phyloP scores from a whole-genome alignment of 805 yeast species.

The Lipomyces lipofer region DNA sequence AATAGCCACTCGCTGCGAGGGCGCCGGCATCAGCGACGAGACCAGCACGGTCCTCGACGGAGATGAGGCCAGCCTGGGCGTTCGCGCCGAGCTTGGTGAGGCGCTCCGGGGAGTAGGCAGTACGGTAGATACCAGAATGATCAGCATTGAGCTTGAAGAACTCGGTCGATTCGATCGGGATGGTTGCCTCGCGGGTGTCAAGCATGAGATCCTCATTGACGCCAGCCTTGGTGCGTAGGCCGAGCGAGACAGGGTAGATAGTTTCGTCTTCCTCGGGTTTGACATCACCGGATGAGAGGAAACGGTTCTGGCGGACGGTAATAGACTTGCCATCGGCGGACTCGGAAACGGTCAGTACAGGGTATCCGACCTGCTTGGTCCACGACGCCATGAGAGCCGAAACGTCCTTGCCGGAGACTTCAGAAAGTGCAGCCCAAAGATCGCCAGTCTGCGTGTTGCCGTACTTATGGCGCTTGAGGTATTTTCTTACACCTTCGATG shows the following conservation, averaged over 20 bases:
- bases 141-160: conserved; percentile 64
- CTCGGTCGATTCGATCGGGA: conserved; percentile 46
- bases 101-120: conserved; percentile 54
- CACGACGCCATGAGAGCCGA: conserved; percentile 62
- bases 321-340: conserved; percentile 41
- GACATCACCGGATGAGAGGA: conserved; percentile 63
- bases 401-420: conserved; percentile 63
- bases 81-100: conserved; percentile 55
- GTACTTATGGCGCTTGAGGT: conserved; percentile 62
- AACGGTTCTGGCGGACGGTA: conserved; percentile 57
- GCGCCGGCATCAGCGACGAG: conserved; percentile 61
- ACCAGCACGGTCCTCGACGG: conserved; percentile 65
- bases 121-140: conserved; percentile 62
- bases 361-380: conserved; percentile 75
- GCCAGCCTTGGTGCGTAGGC: conserved; percentile 55
- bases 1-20: conserved; percentile 54
- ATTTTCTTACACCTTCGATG: conserved; percentile 69
- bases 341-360: conserved; percentile 56
- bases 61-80: conserved; percentile 52
- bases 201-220: conserved; percentile 61
- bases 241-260: conserved; percentile 57
- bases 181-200: conserved; percentile 49
- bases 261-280: conserved; percentile 57
- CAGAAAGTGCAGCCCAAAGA: conserved; percentile 67
- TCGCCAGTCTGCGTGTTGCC: conserved; percentile 74